Conservation (phyloP, 1,139 yeast genomes). For the Entelexis paramagnoliae region DNA sequence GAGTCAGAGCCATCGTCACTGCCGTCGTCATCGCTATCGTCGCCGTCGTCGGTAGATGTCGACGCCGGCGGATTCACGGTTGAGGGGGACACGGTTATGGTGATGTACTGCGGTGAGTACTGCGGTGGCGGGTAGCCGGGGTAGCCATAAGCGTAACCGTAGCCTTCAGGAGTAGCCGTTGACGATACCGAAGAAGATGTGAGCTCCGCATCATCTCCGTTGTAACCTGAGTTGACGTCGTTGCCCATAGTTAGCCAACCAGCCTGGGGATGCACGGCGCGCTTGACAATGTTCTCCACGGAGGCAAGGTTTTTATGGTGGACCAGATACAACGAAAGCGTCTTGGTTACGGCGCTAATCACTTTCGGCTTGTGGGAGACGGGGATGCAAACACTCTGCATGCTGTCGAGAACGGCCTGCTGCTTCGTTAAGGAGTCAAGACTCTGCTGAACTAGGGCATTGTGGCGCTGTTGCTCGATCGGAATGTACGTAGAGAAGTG, state of each 20-base stretch:
- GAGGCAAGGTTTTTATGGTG: slow-evolving; percentile 9
- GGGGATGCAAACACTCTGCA: slow-evolving; percentile 12
- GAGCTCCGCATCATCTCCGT: slow-evolving; percentile 6
- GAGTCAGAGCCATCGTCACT: not conserved
- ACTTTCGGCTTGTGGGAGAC: slow-evolving; percentile 11
- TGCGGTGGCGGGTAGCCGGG: slow-evolving; percentile 1
- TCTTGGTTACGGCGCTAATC: not conserved
- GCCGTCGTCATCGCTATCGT: not conserved
- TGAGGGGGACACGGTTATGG: slow-evolving; percentile 4
- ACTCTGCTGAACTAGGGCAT: not conserved
- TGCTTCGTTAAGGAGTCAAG: not conserved
- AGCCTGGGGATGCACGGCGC: slow-evolving; percentile 3
- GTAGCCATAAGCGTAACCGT: not conserved
- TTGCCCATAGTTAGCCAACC: slow-evolving; percentile 18
- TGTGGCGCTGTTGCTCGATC: not conserved
- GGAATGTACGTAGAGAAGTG: not conserved
- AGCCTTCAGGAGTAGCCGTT: not conserved
- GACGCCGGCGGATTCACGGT: not conserved
- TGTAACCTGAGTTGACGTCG: slow-evolving; percentile 15
- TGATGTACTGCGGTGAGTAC: slow-evolving; percentile 7
- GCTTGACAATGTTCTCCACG: slow-evolving; percentile 5
- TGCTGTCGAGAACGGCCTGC: slow-evolving; percentile 9
- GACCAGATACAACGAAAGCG: slow-evolving; percentile 3
- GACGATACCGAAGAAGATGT: not conserved
- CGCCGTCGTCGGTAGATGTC: not conserved